Evolutionary conservation across 2,329 filamentous ascomycete species (phyloP).

Genomic region (Fusarium sp.): DNA sequence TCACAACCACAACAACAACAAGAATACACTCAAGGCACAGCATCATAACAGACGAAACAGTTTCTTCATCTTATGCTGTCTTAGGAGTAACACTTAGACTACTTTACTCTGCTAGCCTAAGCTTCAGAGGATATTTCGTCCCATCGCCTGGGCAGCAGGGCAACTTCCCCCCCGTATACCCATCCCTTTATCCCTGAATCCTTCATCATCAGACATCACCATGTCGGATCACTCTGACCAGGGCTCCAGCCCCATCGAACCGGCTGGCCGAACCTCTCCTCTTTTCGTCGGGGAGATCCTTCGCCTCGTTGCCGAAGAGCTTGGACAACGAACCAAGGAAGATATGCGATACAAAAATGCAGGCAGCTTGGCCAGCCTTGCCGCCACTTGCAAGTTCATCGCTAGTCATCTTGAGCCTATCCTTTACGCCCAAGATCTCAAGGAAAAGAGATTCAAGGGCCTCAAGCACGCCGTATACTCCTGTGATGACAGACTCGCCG

Average conservation of each 20-base stretch:
- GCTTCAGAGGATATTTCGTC: background rate
- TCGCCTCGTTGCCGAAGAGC: background rate
- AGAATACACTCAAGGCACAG: background rate
- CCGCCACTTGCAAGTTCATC: background rate
- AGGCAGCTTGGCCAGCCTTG: slow-evolving; percentile 1
- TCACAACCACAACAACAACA: background rate
- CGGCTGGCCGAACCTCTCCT: background rate
- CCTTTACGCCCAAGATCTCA: slow-evolving; percentile 8
- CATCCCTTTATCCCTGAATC: background rate
- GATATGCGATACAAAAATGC: background rate
- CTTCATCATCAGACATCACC: background rate
- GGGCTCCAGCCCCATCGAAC: background rate
- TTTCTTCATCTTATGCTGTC: background rate
- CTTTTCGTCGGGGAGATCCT: background rate
- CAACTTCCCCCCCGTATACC: background rate
- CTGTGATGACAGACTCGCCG: background rate
- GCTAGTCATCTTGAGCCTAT: background rate
- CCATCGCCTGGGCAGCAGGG: background rate
- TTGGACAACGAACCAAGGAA: background rate
- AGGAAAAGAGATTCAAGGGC: background rate
- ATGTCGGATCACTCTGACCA: background rate
- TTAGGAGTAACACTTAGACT: background rate
- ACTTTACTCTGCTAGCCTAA: background rate
- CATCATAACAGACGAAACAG: background rate
- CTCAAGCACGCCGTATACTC: background rate